phyloP scores from a whole-genome alignment of 2,329 filamentous ascomycete species.

The Stagonosporopsis tanaceti region DNA sequence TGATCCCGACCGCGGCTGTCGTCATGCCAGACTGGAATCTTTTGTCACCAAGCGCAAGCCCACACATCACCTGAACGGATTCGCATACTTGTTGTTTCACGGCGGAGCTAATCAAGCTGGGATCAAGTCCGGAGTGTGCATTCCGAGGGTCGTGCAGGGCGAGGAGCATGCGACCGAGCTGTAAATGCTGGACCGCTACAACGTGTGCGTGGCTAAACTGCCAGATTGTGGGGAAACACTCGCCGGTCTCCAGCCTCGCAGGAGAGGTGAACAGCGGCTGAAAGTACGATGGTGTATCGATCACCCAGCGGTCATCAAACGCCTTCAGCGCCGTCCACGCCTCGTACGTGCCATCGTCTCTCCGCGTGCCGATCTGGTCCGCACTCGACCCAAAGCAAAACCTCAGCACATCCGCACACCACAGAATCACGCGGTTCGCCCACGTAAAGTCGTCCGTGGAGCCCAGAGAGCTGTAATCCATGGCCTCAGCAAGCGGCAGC shows the following conservation, averaged over 20 bases:
- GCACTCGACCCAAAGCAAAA: slow-evolving; percentile 4
- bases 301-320: neutral
- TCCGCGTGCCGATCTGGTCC: neutral
- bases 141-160: neutral
- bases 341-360: neutral
- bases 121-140: neutral
- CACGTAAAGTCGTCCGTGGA: slow-evolving; percentile 3
- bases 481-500: neutral
- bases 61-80: neutral
- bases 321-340: neutral
- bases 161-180: slow-evolving; percentile 6
- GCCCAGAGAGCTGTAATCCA: neutral
- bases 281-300: neutral
- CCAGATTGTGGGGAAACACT: neutral
- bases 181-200: neutral
- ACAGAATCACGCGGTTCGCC: slow-evolving; percentile 1
- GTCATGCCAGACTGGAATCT: slow-evolving; percentile 1
- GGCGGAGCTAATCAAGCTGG: neutral
- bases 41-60: neutral
- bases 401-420: slow-evolving; percentile 3
- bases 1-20: neutral
- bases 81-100: neutral
- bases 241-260: neutral
- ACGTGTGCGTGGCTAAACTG: slow-evolving; percentile 2
- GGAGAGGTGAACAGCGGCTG: neutral